These are phyloP conservation scores for Copromyces sp. DNA, from an alignment of 495 filamentous ascomycete genomes.

Conservation along the genomic window DNA sequence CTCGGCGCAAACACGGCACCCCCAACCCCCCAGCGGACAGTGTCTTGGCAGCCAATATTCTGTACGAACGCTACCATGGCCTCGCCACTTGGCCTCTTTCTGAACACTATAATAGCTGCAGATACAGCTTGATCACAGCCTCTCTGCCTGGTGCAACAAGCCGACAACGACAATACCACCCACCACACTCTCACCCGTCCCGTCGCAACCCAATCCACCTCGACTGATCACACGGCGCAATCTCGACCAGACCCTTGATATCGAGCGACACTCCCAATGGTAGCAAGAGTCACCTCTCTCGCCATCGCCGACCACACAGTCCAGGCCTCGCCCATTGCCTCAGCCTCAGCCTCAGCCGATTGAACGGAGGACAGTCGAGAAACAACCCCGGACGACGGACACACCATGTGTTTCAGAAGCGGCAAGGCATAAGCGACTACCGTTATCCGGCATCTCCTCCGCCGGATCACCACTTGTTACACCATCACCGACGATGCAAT, in stretches of 20 bases:
- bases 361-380: neutral
- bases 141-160: neutral
- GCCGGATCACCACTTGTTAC: neutral
- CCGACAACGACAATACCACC: neutral
- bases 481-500: slow-evolving; percentile 30
- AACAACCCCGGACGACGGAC: neutral
- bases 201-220: neutral
- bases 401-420: neutral
- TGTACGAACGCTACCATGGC: neutral
- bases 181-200: neutral
- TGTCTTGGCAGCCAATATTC: neutral
- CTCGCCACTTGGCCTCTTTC: neutral
- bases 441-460: neutral
- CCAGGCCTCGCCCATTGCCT: neutral
- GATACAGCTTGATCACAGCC: neutral
- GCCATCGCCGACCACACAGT: neutral
- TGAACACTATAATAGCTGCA: neutral
- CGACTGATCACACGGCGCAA: neutral
- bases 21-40: neutral
- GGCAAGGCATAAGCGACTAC: neutral
- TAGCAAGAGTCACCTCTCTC: neutral
- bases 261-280: neutral
- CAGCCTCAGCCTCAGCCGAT: neutral
- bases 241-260: neutral
- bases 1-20: neutral